Conservation (phyloP, 2,329 filamentous ascomycete genomes). For the Talaromyces rugulosus region DNA sequence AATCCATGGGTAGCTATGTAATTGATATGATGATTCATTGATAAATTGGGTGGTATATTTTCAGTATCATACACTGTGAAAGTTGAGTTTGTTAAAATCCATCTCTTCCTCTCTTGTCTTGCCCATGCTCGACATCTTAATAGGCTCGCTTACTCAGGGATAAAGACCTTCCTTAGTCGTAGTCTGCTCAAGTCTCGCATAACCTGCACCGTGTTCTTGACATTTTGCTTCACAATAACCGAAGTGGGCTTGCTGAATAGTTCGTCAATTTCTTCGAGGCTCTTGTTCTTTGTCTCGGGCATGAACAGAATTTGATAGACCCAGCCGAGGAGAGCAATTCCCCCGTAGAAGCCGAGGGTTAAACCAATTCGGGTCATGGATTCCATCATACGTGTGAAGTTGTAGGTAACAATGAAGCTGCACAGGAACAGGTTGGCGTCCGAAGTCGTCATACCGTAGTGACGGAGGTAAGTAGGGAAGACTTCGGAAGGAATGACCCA, state of each 20-base stretch:
- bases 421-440: conserved; percentile 66
- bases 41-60: background rate
- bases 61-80: background rate
- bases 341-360: conserved; percentile 67
- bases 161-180: conserved; percentile 47
- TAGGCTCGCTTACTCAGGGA: conserved; percentile 17
- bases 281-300: conserved; percentile 68
- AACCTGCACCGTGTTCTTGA: conserved; percentile 41
- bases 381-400: conserved; percentile 66
- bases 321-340: conserved; percentile 66
- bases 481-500: conserved; percentile 67
- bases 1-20: background rate
- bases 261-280: conserved; percentile 67
- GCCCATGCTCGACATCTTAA: background rate
- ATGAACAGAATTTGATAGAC: conserved; percentile 71
- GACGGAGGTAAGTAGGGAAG: conserved; percentile 68
- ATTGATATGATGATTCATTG: background rate
- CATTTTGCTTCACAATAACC: conserved; percentile 59
- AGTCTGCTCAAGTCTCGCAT: conserved; percentile 42
- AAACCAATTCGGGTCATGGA: conserved; percentile 65
- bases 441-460: conserved; percentile 69
- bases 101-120: background rate
- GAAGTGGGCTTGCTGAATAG: conserved; percentile 62
- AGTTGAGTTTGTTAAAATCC: background rate
- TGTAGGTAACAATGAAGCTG: conserved; percentile 71